Percentiles rank a stretch among this genome's conserved stretches.
Conservation (phyloP, 306 rosid species). For the Oxytropis ochrocephala region DNA sequence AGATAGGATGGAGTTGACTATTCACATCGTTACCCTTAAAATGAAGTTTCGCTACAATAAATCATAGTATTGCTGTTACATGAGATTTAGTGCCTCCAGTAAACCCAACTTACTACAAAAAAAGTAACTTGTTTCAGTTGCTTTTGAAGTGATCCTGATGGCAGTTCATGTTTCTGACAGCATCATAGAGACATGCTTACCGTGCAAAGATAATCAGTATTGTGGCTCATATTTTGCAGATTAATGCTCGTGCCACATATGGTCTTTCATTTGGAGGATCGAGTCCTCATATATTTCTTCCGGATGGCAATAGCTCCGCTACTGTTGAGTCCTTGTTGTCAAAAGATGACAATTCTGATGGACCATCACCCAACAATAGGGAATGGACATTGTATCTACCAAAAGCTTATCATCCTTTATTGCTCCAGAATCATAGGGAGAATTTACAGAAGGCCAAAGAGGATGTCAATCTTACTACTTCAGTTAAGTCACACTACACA, state of each 20-base stretch:
- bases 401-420: constrained; percentile 76
- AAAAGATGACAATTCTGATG: constrained; percentile 27
- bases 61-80: neutral
- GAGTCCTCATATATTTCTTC: constrained; percentile 53
- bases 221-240: constrained; percentile 39
- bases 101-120: neutral
- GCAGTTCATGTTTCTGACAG: constrained; percentile 2
- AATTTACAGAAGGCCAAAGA: constrained; percentile 52
- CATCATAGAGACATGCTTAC: constrained; percentile 1
- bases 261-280: constrained; percentile 77
- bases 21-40: neutral
- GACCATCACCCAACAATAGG: constrained; percentile 27
- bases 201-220: neutral
- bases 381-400: constrained; percentile 73
- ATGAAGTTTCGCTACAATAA: neutral
- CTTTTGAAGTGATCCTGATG: constrained; percentile 10
- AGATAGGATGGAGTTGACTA: neutral
- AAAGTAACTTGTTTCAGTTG: neutral
- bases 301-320: constrained; percentile 33
- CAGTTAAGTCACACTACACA: constrained; percentile 38
- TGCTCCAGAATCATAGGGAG: constrained; percentile 62
- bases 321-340: constrained; percentile 22
- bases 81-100: neutral
- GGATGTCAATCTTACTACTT: constrained; percentile 34
- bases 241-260: constrained; percentile 87